phyloP scores from a whole-genome alignment of 2,329 filamentous ascomycete genomes.

The Penicillium hesseltinei region DNA sequence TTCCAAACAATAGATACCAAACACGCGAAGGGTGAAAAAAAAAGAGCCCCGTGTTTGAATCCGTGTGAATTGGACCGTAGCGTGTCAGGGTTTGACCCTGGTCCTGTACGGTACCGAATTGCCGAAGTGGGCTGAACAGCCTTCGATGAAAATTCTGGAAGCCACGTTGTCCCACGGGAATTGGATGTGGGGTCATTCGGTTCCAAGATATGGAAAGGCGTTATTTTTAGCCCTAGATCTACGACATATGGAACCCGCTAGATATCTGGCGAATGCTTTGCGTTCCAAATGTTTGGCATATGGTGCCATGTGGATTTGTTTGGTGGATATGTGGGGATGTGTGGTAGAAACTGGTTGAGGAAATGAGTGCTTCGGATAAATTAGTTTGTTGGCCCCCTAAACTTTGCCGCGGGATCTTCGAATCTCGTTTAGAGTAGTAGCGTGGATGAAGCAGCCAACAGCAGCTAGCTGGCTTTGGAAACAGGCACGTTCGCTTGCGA shows the following conservation, averaged over 20 bases:
- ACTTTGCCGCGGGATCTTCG: background rate
- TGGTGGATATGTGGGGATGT: background rate
- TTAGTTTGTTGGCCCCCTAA: background rate
- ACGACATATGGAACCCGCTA: slow-evolving; percentile 1
- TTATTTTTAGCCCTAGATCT: slow-evolving; percentile 31
- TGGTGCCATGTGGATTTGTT: background rate
- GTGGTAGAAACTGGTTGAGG: background rate
- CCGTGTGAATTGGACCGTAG: background rate
- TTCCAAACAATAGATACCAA: background rate
- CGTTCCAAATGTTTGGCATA: background rate
- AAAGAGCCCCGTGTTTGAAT: background rate
- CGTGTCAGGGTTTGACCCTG: background rate
- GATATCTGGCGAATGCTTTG: background rate
- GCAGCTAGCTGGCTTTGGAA: background rate
- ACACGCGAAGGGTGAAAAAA: background rate
- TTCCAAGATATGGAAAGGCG: slow-evolving; percentile 3
- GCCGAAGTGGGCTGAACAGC: slow-evolving; percentile 2
- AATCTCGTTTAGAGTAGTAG: background rate
- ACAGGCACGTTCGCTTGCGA: background rate
- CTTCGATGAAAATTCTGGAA: slow-evolving; percentile 34
- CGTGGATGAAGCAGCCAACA: background rate
- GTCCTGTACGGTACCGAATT: background rate
- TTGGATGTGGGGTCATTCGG: background rate
- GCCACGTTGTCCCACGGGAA: slow-evolving; percentile 18
- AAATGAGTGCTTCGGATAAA: slow-evolving; percentile 5